phyloP scores from a whole-genome alignment of 257 asterid species.

The Solanum chmielewskii region DNA sequence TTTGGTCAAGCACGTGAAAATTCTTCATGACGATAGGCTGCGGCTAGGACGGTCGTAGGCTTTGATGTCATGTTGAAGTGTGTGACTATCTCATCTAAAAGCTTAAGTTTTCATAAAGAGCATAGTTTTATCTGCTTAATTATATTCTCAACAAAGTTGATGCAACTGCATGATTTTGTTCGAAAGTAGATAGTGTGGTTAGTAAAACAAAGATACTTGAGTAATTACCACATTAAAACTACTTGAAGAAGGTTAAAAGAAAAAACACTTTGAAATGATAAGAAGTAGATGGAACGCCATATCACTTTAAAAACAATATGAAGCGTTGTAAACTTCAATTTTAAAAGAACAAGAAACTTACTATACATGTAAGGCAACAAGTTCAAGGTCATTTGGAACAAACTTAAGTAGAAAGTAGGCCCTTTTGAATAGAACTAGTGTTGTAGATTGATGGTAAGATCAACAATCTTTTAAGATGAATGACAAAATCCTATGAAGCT shows the following conservation, averaged over 20 bases:
- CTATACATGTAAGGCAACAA: neutral
- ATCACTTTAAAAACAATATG: neutral
- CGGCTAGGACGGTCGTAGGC: neutral
- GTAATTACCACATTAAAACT: neutral
- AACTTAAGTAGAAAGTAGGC: neutral
- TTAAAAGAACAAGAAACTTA: neutral
- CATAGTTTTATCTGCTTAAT: neutral
- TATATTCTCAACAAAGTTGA: neutral
- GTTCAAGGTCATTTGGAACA: neutral
- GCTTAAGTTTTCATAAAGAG: neutral
- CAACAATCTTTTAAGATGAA: neutral
- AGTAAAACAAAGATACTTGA: neutral
- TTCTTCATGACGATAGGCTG: neutral
- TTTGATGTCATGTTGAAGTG: neutral
- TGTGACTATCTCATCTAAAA: too few relatives aligned
- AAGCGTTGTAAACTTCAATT: neutral
- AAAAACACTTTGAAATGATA: neutral
- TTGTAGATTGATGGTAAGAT: neutral
- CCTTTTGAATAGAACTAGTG: neutral
- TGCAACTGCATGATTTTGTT: neutral
- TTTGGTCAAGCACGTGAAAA: neutral
- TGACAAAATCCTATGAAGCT: neutral
- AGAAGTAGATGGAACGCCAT: neutral
- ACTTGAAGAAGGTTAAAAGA: neutral
- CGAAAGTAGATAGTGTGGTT: neutral